Evolutionary conservation across 768 basidiomycete genomes (phyloP), one percentile per base, ranked within the genome.

Genomic region (Arthromyces matolae): DNA sequence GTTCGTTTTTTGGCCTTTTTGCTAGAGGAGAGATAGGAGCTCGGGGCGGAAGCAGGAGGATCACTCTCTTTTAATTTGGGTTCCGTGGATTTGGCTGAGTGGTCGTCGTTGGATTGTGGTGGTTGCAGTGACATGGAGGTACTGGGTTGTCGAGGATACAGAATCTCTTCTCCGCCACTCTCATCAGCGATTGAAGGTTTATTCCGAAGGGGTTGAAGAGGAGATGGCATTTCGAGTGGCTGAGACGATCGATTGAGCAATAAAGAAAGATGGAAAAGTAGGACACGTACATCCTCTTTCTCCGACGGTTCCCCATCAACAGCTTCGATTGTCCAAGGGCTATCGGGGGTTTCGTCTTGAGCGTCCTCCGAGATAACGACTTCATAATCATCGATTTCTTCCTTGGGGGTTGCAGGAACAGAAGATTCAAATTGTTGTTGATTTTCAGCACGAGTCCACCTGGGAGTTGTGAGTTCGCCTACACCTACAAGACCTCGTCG

Each of bases 391-490:
- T 73, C 75, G 5, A 53, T 60, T 45, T 68, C n/a, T n/a, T n/a
- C 64, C n/a, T 58, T 53, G 3, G 51, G 53, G 20, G 50, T 45
- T 28, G 54, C 59, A 34, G 62, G 65, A 49, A 51, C 57, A 27
- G 61, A 66, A 43, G 42, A 44, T 23, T 65, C 72, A 46, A 63
- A 57, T 43, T 64, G 75, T 43, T 64, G 75, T 55, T 66, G 64
- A 28, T 70, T 66, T 39, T 77, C 75, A 23, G 69, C 64, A 60
- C 79, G 79, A 50, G 78, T 78, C 94, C 93, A 99, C 51, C 93
- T 80, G 39, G 96, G 96, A n/a, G 96, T 99, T 16, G 93, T 74
- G 25, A 98, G 80, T 68, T 99, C 96, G 29, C 96, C 96, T 5
- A 98, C 89, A 20, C 96, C 96, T 44, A 98, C 82, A 32, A 98